These are phyloP conservation scores for Penicillium palitans DNA, from an alignment of 2,329 filamentous ascomycete genomes.

Conservation along the genomic window DNA sequence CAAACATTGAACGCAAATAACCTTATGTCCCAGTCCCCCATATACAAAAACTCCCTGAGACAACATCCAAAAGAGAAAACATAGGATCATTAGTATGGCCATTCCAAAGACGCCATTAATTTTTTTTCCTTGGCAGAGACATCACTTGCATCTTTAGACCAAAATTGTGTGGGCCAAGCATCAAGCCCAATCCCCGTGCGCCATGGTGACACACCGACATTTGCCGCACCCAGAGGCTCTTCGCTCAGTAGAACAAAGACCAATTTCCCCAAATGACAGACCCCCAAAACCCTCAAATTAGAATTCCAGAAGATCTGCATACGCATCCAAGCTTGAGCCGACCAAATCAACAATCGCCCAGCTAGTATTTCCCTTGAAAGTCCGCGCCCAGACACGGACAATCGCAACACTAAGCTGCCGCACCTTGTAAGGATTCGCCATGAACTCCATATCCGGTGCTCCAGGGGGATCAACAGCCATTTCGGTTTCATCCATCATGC, in stretches of 20 bases:
- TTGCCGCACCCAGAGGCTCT: neutral
- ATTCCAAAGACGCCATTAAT: constrained; percentile 2
- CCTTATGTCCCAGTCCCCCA: constrained; percentile 9
- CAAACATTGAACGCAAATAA: constrained; percentile 6
- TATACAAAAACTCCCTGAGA: constrained; percentile 26
- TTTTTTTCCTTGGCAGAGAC: constrained; percentile 8
- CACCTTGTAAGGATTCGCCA: constrained; percentile 46
- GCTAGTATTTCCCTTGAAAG: constrained; percentile 50
- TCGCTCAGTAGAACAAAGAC: neutral
- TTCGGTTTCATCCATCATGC: constrained; percentile 52
- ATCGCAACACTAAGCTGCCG: constrained; percentile 51
- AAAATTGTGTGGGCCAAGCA: neutral
- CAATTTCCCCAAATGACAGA: neutral
- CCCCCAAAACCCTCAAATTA: neutral
- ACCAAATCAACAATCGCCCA: constrained; percentile 52
- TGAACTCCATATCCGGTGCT: constrained; percentile 44
- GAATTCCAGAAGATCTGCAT: constrained; percentile 47
- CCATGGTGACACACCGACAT: neutral
- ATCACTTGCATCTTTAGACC: constrained; percentile 14
- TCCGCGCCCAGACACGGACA: constrained; percentile 49
- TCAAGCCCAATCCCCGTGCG: neutral
- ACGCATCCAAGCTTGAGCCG: constrained; percentile 48
- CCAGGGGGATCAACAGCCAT: constrained; percentile 45
- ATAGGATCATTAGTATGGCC: constrained; percentile 21
- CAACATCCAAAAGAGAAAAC: constrained; percentile 25